phyloP scores from a whole-genome alignment of 1,139 yeast species.

The Pneumocystis wakefieldiae region DNA sequence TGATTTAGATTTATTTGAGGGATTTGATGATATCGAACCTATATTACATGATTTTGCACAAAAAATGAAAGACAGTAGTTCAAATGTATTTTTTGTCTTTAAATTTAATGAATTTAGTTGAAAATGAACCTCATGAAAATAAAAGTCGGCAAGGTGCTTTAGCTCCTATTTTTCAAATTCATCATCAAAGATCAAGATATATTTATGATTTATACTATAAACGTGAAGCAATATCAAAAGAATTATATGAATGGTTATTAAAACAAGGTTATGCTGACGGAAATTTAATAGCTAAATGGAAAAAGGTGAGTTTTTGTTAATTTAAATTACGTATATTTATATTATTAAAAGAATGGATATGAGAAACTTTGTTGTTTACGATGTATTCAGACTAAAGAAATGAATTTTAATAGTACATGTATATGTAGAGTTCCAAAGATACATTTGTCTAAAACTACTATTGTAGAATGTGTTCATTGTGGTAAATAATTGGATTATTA shows the following conservation, averaged over 20 bases:
- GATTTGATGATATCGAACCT: conserved; percentile 55
- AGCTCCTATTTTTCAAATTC: conserved; percentile 59
- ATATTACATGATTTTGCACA: conserved; percentile 49
- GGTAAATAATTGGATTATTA: conserved; percentile 28
- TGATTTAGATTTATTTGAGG: conserved; percentile 45
- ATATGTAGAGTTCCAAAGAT: conserved; percentile 74
- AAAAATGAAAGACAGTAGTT: conserved; percentile 43
- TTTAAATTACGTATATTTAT: not conserved
- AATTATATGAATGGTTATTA: conserved; percentile 65
- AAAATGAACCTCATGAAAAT: conserved; percentile 19
- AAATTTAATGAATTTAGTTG: conserved; percentile 4
- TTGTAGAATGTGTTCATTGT: conserved; percentile 61
- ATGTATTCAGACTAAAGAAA: conserved; percentile 46
- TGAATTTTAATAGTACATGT: conserved; percentile 37
- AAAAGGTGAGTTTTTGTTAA: conserved; percentile 33
- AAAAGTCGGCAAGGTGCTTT: conserved; percentile 36
- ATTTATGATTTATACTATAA: conserved; percentile 61
- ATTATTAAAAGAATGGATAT: conserved; percentile 37
- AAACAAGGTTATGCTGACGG: conserved; percentile 54
- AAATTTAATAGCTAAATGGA: conserved; percentile 76
- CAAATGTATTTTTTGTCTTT: not conserved
- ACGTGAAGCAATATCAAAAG: conserved; percentile 47
- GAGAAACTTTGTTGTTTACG: conserved; percentile 72
- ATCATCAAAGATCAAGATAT: conserved; percentile 65
- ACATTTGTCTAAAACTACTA: conserved; percentile 24